Evolutionary conservation across 2,329 filamentous ascomycete genomes (phyloP).

Genomic region (Parastagonospora nodorum): DNA sequence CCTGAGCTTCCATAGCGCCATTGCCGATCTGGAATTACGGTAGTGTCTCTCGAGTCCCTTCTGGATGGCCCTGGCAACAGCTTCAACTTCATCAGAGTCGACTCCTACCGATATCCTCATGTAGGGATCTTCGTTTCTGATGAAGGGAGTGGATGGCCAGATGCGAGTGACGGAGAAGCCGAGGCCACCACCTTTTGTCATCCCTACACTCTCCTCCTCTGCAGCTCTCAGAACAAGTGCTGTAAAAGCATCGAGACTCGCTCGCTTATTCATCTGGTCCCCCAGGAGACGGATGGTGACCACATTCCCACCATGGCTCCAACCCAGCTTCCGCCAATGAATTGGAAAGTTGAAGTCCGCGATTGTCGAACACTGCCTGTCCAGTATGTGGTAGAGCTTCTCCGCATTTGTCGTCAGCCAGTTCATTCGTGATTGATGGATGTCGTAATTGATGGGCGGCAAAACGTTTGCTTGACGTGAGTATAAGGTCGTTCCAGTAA

Average conservation of each 20-base stretch:
- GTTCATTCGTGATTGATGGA: constrained; percentile 3
- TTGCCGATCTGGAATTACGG: background rate
- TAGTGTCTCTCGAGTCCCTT: constrained; percentile 4
- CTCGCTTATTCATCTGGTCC: constrained; percentile 4
- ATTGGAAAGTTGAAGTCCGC: constrained; percentile 4
- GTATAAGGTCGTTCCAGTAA: constrained; percentile 4
- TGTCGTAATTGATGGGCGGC: constrained; percentile 1
- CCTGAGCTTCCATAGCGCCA: background rate
- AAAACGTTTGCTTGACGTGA: constrained; percentile 1
- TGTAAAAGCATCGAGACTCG: constrained; percentile 4
- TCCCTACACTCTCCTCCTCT: background rate
- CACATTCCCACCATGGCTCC: constrained; percentile 6
- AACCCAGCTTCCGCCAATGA: constrained; percentile 4
- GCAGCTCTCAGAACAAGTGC: constrained; percentile 1
- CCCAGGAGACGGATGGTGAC: constrained; percentile 2
- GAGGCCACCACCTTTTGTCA: constrained; percentile 6
- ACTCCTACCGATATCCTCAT: constrained; percentile 6
- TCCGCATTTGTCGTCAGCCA: constrained; percentile 2
- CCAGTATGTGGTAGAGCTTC: constrained; percentile 1
- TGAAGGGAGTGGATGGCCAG: constrained; percentile 1
- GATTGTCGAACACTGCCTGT: background rate
- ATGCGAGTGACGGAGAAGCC: constrained; percentile 7
- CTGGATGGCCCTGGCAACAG: constrained; percentile 1
- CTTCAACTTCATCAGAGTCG: constrained; percentile 2
- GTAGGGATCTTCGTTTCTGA: constrained; percentile 3